Evolutionary conservation across 768 basidiomycete species (phyloP).

Genomic region (Phylloporus sp.): DNA sequence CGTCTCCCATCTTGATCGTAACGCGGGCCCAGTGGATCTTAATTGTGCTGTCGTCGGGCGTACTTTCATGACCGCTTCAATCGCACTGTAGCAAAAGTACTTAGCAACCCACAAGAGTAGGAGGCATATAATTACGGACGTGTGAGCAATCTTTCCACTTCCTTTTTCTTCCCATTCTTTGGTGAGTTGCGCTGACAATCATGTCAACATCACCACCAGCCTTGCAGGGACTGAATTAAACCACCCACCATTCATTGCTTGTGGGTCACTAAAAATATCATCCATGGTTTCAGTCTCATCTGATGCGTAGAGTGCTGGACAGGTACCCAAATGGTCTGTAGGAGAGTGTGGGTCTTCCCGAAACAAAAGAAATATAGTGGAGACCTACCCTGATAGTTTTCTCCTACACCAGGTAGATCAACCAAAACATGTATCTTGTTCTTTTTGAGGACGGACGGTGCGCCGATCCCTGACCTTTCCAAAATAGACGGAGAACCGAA

Average conservation of each 20-base stretch:
- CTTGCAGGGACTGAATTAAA: background rate
- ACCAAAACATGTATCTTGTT: conserved; percentile 28
- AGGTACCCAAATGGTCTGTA: conserved; percentile 29
- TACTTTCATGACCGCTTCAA: conserved; percentile 52
- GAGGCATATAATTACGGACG: conserved; percentile 32
- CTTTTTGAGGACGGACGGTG: conserved; percentile 15
- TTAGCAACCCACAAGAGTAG: background rate
- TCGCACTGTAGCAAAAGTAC: conserved; percentile 33
- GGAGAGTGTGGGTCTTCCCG: no score
- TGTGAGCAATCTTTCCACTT: conserved; percentile 48
- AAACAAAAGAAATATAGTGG: background rate
- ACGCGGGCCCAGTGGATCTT: conserved; percentile 40
- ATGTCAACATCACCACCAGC: background rate
- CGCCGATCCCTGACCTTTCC: no score
- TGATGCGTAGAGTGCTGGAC: conserved; percentile 33
- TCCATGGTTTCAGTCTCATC: conserved; percentile 30
- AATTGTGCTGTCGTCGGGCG: conserved; percentile 49
- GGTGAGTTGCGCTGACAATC: conserved; percentile 22
- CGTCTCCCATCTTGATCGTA: conserved; percentile 45
- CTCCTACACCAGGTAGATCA: background rate
- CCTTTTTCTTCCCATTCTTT: conserved; percentile 35
- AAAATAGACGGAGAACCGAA: no score
- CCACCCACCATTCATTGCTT: conserved; percentile 35
- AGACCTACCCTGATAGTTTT: conserved; percentile 20
- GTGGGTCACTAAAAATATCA: conserved; percentile 30